Base-by-base conservation (phyloP, 2,329 filamentous ascomycete genomes). In the Colletotrichum kahawae region DNA sequence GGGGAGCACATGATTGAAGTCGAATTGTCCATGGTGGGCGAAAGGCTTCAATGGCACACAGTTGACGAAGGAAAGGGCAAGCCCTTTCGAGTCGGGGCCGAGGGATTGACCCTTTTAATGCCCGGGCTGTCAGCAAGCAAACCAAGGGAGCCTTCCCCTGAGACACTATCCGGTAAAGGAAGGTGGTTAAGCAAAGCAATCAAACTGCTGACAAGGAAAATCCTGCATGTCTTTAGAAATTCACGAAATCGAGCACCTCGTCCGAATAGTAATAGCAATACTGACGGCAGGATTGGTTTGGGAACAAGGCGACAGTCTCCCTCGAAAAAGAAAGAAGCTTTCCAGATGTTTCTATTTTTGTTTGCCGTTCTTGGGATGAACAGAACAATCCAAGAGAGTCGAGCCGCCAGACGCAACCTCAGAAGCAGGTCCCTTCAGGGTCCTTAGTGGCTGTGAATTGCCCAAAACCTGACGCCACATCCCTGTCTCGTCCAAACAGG, bases 401-500 rank as follows among this genome's bases (percentile, higher is more conserved):
- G 34, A 59, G 43, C 34, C 29, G 68, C 63, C 34, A 70, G 54
- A 38, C 31, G 29, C n/a, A 60, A 48, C 74, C 62, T 66, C 33
- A 60, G 51, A 63, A 62, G 33, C 29, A 67, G 59, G 62, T 56
- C 71, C 60, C 74, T 76, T 57, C 33, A 66, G 60, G 65, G 74
- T 75, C 74, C 74, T n/a, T 29, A 76, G 48, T 66, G 73, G 73
- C 64, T 54, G 43, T 24, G 56, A 36, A 43, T 18, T 57, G 12
- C 64, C 57, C 60, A 74, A 69, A 74, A 60, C 71, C 54, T 68
- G 56, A 34, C 64, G 63, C 21, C 64, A 43, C 34, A 74, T 54
- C 71, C 68, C 54, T 74, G 71, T 12, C 60, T 60, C n/a, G 18
- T 51, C 48, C 63, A 75, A 75, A 68, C 73, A 72, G 69, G 72